phyloP scores from a whole-genome alignment of 2,329 filamentous ascomycete genomes.

The Botrytis sinoallii region DNA sequence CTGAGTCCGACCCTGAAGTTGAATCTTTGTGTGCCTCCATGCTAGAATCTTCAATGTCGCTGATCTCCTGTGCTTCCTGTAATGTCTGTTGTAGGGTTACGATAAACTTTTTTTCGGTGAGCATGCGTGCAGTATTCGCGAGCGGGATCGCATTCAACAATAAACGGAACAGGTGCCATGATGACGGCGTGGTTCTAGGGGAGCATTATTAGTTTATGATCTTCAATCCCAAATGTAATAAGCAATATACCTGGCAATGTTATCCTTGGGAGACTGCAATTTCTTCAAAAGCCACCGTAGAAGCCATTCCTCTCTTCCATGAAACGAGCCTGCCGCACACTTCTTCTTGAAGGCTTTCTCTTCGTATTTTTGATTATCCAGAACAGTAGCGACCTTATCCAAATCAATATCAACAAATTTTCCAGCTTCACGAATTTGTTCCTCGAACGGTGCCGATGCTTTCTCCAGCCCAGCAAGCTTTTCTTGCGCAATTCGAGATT shows the following conservation, averaged over 20 bases:
- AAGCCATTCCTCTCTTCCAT: slow-evolving; percentile 60
- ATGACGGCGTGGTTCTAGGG: slow-evolving; percentile 30
- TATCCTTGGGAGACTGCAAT: slow-evolving; percentile 43
- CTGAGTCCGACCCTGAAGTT: slow-evolving; percentile 25
- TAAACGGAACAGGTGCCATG: slow-evolving; percentile 60
- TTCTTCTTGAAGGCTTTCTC: slow-evolving; percentile 9
- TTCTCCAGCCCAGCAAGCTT: slow-evolving; percentile 37
- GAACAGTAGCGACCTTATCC: slow-evolving; percentile 24
- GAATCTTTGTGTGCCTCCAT: background rate
- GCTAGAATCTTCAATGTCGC: slow-evolving; percentile 33
- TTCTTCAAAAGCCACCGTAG: slow-evolving; percentile 64
- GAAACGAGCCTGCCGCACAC: slow-evolving; percentile 24
- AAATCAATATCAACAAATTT: slow-evolving; percentile 36
- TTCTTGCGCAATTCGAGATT: slow-evolving; percentile 36
- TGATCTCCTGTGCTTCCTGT: slow-evolving; percentile 48
- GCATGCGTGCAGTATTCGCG: slow-evolving; percentile 65
- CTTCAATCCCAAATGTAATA: background rate
- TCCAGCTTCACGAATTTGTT: slow-evolving; percentile 38
- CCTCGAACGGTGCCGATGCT: slow-evolving; percentile 36
- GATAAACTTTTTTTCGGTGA: slow-evolving; percentile 68
- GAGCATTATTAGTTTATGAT: background rate
- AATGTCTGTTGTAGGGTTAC: slow-evolving; percentile 63
- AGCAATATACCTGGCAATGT: slow-evolving; percentile 33
- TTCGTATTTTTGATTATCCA: background rate
- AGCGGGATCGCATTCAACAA: slow-evolving; percentile 64